Percentiles rank a stretch among this genome's conserved stretches.
Conservation (phyloP, 257 asterid species). For the Fraxinus pennsylvanica region DNA sequence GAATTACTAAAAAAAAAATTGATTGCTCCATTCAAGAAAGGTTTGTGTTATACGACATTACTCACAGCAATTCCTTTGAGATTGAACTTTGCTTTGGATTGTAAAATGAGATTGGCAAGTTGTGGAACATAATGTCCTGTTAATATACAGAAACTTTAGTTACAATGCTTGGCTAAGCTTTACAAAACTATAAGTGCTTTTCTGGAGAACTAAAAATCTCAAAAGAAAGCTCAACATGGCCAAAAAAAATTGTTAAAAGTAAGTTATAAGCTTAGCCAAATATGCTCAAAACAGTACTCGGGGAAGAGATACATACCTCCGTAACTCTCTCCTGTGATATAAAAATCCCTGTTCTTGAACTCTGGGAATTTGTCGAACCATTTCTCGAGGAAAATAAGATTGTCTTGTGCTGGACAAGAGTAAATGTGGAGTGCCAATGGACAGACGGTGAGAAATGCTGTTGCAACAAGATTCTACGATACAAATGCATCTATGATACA, state of each 20-base stretch:
- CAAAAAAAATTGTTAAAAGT: not conserved
- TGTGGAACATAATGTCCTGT: conserved; percentile 65
- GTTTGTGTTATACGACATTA: not conserved
- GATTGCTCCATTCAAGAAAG: not conserved
- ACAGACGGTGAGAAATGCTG: not conserved
- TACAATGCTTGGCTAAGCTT: not conserved
- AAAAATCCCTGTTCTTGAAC: conserved; percentile 43
- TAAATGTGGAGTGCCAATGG: not conserved
- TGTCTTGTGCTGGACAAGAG: conserved; percentile 45
- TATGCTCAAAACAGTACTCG: not conserved
- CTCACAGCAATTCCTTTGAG: conserved; percentile 65
- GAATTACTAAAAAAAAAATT: conserved; percentile 1
- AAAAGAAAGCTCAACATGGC: not conserved
- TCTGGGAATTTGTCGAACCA: conserved; percentile 49
- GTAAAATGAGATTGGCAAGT: conserved; percentile 43
- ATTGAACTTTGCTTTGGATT: conserved; percentile 46
- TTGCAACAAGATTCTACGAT: not conserved
- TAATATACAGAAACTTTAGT: conserved; percentile 3
- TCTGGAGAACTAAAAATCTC: too few relatives aligned
- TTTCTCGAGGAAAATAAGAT: conserved; percentile 48
- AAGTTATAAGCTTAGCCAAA: not conserved
- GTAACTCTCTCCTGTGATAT: conserved; percentile 58
- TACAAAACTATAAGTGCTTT: not conserved
- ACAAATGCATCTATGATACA: not conserved
- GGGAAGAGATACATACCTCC: conserved; percentile 38